Evolutionary conservation across 1,284 basidiomycete genomes (phyloP).

Genomic region (Cutaneotrichosporon spelunceum): DNA sequence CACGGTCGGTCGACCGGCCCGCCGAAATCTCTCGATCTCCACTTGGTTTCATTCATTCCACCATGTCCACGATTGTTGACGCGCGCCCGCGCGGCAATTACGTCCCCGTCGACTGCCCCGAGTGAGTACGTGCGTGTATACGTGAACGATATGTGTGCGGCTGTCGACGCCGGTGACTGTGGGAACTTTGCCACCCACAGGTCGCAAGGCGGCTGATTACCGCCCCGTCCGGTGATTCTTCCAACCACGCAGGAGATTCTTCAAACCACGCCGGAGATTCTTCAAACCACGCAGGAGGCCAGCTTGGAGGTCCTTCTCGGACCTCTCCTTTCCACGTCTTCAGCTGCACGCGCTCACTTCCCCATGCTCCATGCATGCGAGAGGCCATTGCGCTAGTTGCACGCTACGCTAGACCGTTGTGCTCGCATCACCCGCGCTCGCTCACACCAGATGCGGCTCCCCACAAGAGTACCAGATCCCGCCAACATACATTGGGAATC

Average conservation of each 20-base stretch:
- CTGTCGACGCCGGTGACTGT: not conserved
- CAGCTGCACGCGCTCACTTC: not conserved
- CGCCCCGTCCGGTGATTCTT: no score
- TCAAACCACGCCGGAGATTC: no score
- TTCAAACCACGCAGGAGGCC: no score
- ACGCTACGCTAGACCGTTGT: no score
- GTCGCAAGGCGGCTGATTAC: no score
- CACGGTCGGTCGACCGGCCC: not conserved
- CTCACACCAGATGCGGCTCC: constrained; percentile 55
- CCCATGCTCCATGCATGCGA: not conserved
- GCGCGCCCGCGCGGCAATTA: constrained; percentile 45
- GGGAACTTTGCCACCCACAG: not conserved
- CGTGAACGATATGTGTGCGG: not conserved
- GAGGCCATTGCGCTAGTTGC: not conserved
- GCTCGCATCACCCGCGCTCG: not conserved
- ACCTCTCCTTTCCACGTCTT: no score
- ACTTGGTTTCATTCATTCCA: not conserved
- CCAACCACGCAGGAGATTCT: no score
- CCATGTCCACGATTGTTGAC: constrained; percentile 51
- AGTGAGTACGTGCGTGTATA: constrained; percentile 25
- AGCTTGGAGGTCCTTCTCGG: no score
- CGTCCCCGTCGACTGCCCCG: constrained; percentile 48
- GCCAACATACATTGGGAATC: constrained; percentile 60
- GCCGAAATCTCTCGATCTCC: not conserved
- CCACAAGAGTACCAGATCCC: constrained; percentile 73